phyloP scores from a whole-genome alignment of 352 stramenopile genomes.

The Pythium rishiriense region DNA sequence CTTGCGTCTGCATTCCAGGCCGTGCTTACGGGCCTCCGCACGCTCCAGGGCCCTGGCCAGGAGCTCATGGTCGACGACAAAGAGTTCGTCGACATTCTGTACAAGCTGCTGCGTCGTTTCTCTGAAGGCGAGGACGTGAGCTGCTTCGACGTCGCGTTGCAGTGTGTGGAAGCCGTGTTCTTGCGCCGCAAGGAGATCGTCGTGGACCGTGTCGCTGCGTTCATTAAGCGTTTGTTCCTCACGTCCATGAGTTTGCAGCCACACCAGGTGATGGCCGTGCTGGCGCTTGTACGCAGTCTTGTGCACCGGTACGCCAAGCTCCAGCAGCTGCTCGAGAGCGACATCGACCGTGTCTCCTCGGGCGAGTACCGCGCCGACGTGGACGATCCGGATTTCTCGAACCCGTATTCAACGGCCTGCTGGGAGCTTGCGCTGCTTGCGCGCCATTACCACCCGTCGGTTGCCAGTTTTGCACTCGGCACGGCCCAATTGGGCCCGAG shows the following conservation, averaged over 20 bases:
- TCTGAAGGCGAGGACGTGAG: conserved; percentile 59
- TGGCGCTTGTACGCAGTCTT: conserved; percentile 88
- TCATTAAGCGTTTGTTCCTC: conserved; percentile 93
- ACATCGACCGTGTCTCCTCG: conserved; percentile 93
- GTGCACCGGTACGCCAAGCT: conserved; percentile 93
- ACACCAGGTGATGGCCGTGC: conserved; percentile 81
- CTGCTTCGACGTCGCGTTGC: conserved; percentile 74
- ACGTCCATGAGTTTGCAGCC: conserved; percentile 86
- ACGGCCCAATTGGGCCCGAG: conserved; percentile 61
- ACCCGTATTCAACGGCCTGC: conserved; percentile 92
- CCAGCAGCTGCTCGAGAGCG: conserved; percentile 95
- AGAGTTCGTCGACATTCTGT: conserved; percentile 95
- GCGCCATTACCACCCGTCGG: conserved; percentile 84
- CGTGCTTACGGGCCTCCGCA: conserved; percentile 92
- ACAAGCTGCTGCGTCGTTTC: conserved; percentile 83
- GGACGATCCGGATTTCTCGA: conserved; percentile 94
- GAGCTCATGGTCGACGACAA: conserved; percentile 97
- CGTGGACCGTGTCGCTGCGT: conserved; percentile 92
- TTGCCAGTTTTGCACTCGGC: conserved; percentile 64
- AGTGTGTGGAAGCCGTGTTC: conserved; percentile 93
- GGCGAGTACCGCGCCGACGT: conserved; percentile 92
- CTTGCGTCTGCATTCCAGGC: conserved; percentile 72
- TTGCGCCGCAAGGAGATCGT: conserved; percentile 95
- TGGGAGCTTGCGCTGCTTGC: conserved; percentile 92
- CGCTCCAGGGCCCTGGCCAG: conserved; percentile 92